A percentile compares a stretch with the other conserved stretches of the same genome.
Evolutionary conservation across 352 stramenopile species (phyloP).

Genomic region (Globisporangium canariense): DNA sequence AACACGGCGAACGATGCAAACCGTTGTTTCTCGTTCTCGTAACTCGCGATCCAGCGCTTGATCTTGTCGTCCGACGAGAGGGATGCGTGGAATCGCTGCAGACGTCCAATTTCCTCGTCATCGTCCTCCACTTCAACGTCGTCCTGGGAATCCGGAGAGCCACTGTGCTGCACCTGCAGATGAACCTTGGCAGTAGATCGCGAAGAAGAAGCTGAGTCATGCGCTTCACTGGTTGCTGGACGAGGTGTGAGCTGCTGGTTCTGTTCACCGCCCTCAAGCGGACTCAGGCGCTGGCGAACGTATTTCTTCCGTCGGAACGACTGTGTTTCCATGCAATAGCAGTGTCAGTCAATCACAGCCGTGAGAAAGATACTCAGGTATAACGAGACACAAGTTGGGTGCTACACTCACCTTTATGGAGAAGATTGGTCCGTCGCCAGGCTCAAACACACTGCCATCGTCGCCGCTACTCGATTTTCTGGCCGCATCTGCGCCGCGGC

Average conservation of each 20-base stretch:
- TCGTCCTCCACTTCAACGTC: constrained; percentile 14
- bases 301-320: constrained; percentile 54
- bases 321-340: constrained; percentile 7
- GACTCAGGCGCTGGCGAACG: constrained; percentile 39
- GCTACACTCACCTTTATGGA: constrained; percentile 11
- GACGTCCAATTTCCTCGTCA: constrained; percentile 23
- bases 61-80: constrained; percentile 44
- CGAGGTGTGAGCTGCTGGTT: constrained; percentile 2
- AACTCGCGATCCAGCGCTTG: constrained; percentile 61
- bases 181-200: not conserved
- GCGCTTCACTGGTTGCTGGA: not conserved
- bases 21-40: constrained; percentile 57
- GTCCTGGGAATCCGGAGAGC: not conserved
- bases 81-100: constrained; percentile 40
- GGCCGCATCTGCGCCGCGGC: not conserved
- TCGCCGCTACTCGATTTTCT: not conserved
- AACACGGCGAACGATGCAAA: constrained; percentile 80
- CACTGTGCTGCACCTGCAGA: not conserved
- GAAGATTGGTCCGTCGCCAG: not conserved
- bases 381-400: not conserved
- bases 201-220: not conserved
- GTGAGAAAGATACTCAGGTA: not conserved
- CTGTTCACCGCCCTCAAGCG: constrained; percentile 23
- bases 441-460: not conserved
- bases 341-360: not conserved